These are phyloP conservation scores for Rasamsonia emersonii DNA, from an alignment of 2,329 filamentous ascomycete genomes.

Conservation along the genomic window DNA sequence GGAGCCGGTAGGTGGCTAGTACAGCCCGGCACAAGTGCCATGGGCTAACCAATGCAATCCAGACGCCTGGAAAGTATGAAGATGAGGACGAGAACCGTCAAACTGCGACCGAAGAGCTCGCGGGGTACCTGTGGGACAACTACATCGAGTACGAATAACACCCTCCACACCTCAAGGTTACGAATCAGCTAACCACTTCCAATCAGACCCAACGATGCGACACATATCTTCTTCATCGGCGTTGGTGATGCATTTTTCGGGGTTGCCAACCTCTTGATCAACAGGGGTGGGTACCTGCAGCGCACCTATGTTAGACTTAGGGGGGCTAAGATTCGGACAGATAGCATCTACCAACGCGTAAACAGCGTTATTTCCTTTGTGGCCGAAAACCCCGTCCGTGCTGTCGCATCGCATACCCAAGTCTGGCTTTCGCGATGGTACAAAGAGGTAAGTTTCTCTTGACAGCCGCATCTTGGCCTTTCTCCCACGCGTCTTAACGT, in stretches of 20 bases:
- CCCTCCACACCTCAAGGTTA: conserved; percentile 3
- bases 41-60: no score
- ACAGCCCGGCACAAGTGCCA: no score
- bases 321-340: conserved; percentile 17
- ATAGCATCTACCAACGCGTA: conserved; percentile 57
- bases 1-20: conserved; percentile 52
- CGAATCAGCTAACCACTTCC: conserved; percentile 6
- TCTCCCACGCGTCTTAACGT: conserved; percentile 3
- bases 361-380: conserved; percentile 74
- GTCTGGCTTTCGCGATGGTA: conserved; percentile 69
- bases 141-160: conserved; percentile 61
- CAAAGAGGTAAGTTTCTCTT: conserved; percentile 44
- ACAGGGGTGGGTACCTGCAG: conserved; percentile 50
- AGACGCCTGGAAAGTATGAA: conserved; percentile 34
- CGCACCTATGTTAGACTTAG: not conserved
- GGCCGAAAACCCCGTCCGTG: conserved; percentile 61
- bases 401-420: conserved; percentile 70
- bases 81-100: conserved; percentile 44
- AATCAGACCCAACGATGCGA: conserved; percentile 51
- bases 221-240: conserved; percentile 76
- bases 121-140: conserved; percentile 92
- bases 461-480: not conserved
- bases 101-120: conserved; percentile 56
- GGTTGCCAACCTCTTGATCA: conserved; percentile 70
- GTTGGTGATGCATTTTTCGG: conserved; percentile 83